phyloP scores from a whole-genome alignment of 208 protist genomes.

The Kentomonas sorsogonicus region DNA sequence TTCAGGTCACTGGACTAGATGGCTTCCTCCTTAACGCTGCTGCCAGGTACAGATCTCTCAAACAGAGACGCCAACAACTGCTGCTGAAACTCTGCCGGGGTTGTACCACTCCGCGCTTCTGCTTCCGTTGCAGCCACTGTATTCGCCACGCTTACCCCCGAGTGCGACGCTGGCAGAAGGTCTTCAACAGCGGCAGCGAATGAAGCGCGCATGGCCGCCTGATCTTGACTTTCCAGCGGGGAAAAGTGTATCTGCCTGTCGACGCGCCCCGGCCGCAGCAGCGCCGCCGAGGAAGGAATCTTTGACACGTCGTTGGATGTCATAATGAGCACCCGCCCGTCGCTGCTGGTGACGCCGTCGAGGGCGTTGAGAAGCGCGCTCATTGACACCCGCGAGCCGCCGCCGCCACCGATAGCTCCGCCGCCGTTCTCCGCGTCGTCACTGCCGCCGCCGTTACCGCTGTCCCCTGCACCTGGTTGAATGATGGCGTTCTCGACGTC shows the following conservation, averaged over 20 bases:
- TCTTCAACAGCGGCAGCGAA: no score
- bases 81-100: constrained; percentile 44
- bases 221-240: constrained; percentile 23
- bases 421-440: not conserved
- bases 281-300: constrained; percentile 78
- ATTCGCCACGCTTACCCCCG: no score
- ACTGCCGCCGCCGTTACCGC: not conserved
- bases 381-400: constrained; percentile 74
- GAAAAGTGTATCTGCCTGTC: constrained; percentile 72
- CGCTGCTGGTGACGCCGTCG: constrained; percentile 90
- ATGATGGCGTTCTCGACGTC: constrained; percentile 92
- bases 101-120: not conserved
- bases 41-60: constrained; percentile 6
- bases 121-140: no score
- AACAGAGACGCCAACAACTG: constrained; percentile 33
- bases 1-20: no score
- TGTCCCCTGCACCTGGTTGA: no score
- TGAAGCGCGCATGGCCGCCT: constrained; percentile 41
- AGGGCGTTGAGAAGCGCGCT: constrained; percentile 94
- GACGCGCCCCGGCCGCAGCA: constrained; percentile 92
- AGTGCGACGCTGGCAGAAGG: no score
- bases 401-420: constrained; percentile 16
- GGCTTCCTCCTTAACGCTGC: not conserved
- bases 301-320: constrained; percentile 90
- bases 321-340: constrained; percentile 93